These are phyloP conservation scores for Populus davidiana DNA, from an alignment of 345 rosid species.

Conservation along the genomic window DNA sequence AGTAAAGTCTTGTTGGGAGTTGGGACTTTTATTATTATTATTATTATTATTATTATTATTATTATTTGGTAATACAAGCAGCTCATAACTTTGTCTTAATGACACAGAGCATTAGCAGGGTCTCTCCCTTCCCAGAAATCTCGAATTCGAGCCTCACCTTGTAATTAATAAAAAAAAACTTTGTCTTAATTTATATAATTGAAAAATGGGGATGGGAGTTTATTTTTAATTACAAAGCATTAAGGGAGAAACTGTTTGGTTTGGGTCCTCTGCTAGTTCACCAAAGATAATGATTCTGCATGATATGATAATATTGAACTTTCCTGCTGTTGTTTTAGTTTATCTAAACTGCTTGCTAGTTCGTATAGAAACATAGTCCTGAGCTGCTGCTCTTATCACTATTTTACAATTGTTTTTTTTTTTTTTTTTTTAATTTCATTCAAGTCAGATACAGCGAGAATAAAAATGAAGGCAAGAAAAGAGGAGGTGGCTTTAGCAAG, in stretches of 20 bases:
- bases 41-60: no score
- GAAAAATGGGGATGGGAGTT: conserved; percentile 3
- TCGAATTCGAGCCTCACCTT: no score
- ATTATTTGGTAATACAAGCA: not conserved
- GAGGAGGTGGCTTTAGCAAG: conserved; percentile 49
- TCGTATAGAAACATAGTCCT: not conserved
- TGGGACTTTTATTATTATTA: not conserved
- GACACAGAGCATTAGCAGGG: no score
- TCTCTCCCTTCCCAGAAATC: no score
- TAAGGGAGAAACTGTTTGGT: not conserved
- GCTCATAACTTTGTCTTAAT: not conserved
- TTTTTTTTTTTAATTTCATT: not conserved
- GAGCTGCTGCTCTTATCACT: conserved; percentile 6
- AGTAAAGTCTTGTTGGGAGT: conserved; percentile 5
- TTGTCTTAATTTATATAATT: not conserved
- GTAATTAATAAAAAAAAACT: no score
- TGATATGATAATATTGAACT: no score
- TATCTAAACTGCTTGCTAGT: not conserved
- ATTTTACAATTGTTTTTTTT: not conserved
- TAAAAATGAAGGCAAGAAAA: conserved; percentile 34
- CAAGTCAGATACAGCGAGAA: conserved; percentile 31
- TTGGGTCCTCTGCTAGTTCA: conserved; percentile 22
- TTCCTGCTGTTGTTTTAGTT: no score
- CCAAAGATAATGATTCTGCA: not conserved
- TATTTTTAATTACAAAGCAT: conserved; percentile 10